A percentile compares a stretch with the other conserved stretches of the same genome.
phyloP scores from a whole-genome alignment of 192 early-diverging fungal species.

The Dissophora globulifera region DNA sequence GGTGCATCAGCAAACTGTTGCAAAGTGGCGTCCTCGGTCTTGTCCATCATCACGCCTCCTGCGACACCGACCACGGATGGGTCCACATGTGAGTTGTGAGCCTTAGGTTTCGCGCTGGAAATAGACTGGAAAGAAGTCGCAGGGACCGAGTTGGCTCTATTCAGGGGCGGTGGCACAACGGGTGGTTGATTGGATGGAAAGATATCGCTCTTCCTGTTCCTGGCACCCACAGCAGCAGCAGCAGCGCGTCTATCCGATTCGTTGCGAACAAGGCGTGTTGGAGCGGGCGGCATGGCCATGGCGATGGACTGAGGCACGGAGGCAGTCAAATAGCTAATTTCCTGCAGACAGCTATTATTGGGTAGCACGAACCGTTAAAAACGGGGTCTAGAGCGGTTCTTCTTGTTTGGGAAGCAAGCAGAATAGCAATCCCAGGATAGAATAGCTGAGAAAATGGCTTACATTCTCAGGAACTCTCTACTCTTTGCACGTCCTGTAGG shows the following conservation, averaged over 20 bases:
- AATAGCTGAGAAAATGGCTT: slow-evolving; percentile 38
- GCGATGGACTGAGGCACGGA: slow-evolving; percentile 51
- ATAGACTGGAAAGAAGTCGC: slow-evolving; percentile 16
- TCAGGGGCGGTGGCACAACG: slow-evolving; percentile 19
- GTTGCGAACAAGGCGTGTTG: slow-evolving; percentile 31
- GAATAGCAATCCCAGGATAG: no score
- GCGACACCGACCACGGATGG: neutral
- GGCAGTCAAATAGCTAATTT: slow-evolving; percentile 66
- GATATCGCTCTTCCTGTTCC: slow-evolving; percentile 44
- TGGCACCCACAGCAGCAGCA: slow-evolving; percentile 19
- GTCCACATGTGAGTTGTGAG: slow-evolving; percentile 11
- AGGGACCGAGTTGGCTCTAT: slow-evolving; percentile 32
- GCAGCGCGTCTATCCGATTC: slow-evolving; percentile 30
- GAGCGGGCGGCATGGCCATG: slow-evolving; percentile 26
- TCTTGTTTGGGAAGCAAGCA: no score
- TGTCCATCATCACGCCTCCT: slow-evolving; percentile 28
- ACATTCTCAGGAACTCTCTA: slow-evolving; percentile 80
- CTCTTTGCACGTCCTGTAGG: slow-evolving; percentile 71
- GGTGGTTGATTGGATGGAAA: slow-evolving; percentile 15
- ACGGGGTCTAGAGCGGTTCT: no score
- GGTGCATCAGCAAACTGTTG: slow-evolving; percentile 19
- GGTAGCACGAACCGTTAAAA: no score
- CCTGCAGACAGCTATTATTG: slow-evolving; percentile 62
- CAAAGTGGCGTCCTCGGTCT: slow-evolving; percentile 59
- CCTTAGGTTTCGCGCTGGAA: slow-evolving; percentile 6